A percentile compares a stretch with the other conserved stretches of the same genome.
Conservation (phyloP, 495 filamentous ascomycete species). For the Aspergillus sclerotiicarbonarius region DNA sequence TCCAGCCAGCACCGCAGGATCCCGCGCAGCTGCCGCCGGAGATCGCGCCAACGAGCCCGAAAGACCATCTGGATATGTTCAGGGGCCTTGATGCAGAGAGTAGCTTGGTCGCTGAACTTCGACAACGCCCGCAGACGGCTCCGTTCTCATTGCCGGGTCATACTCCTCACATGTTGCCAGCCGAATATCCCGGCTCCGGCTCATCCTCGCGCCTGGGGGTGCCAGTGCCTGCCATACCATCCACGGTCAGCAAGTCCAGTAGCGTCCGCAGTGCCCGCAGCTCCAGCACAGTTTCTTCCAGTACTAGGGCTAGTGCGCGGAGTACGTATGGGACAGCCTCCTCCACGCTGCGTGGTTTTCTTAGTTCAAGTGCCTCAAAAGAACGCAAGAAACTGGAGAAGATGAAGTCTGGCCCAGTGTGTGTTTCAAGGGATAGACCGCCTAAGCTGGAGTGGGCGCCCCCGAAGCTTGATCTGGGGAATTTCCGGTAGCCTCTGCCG, state of each 20-base stretch:
- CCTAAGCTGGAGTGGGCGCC: conserved; percentile 45
- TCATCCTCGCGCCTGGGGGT: conserved; percentile 24
- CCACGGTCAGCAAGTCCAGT: conserved; percentile 29
- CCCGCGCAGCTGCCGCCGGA: conserved; percentile 12
- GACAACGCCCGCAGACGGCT: conserved; percentile 28
- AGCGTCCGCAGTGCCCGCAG: conserved; percentile 44
- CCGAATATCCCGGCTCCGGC: conserved; percentile 25
- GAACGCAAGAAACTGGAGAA: conserved; percentile 34
- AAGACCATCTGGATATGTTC: conserved; percentile 22
- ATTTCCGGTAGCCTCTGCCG: conserved; percentile 28
- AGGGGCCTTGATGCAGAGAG: conserved; percentile 19
- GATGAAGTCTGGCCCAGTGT: conserved; percentile 31
- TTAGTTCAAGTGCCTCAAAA: conserved; percentile 30
- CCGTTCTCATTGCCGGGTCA: conserved; percentile 16
- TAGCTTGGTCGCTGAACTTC: conserved; percentile 16
- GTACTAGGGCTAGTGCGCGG: conserved; percentile 38
- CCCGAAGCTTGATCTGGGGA: conserved; percentile 39
- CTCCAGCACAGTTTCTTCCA: conserved; percentile 42
- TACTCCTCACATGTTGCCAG: conserved; percentile 22
- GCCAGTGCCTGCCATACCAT: conserved; percentile 37
- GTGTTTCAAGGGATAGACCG: conserved; percentile 33
- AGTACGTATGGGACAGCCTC: conserved; percentile 42
- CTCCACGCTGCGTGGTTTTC: conserved; percentile 40
- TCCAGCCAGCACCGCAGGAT: conserved; percentile 23
- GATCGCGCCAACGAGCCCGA: conserved; percentile 1